A percentile compares a stretch with the other conserved stretches of the same genome.
phyloP scores from a whole-genome alignment of 164 flowering plant genomes.

The Tetrastigma voinierianum region DNA sequence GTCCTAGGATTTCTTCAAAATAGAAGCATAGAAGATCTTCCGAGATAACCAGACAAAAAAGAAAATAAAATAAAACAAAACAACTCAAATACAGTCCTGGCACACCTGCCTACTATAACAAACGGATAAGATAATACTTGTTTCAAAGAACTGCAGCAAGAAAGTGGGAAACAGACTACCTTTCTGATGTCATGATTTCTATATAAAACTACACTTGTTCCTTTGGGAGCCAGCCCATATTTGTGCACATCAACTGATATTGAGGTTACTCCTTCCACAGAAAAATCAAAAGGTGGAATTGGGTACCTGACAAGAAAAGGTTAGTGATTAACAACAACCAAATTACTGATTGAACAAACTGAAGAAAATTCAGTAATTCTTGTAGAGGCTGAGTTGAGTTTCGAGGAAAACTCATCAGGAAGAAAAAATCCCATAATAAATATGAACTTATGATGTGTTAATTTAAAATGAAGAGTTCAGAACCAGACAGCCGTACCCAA shows the following conservation, averaged over 20 bases:
- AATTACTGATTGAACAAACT: not conserved
- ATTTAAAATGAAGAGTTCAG: not conserved
- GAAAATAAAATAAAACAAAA: no score
- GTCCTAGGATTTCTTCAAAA: no score
- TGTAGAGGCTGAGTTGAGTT: not conserved
- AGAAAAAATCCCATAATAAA: not conserved
- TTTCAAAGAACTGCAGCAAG: no score
- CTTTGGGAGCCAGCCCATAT: constrained; percentile 99
- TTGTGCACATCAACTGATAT: constrained; percentile 94
- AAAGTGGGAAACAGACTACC: constrained; percentile 34
- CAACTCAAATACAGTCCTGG: no score
- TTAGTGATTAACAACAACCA: not conserved
- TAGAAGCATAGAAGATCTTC: no score
- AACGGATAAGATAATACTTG: no score
- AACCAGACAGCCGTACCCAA: constrained; percentile 60
- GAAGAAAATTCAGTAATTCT: not conserved
- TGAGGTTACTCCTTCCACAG: constrained; percentile 92
- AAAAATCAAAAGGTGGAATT: constrained; percentile 83
- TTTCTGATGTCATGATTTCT: constrained; percentile 88
- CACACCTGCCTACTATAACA: no score
- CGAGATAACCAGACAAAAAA: no score
- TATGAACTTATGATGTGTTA: not conserved
- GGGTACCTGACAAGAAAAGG: constrained; percentile 59
- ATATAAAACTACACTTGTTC: constrained; percentile 93
- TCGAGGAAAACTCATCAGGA: not conserved